Conservation (phyloP, 2,329 filamentous ascomycete species). For the Paraphoma chrysanthemicola region DNA sequence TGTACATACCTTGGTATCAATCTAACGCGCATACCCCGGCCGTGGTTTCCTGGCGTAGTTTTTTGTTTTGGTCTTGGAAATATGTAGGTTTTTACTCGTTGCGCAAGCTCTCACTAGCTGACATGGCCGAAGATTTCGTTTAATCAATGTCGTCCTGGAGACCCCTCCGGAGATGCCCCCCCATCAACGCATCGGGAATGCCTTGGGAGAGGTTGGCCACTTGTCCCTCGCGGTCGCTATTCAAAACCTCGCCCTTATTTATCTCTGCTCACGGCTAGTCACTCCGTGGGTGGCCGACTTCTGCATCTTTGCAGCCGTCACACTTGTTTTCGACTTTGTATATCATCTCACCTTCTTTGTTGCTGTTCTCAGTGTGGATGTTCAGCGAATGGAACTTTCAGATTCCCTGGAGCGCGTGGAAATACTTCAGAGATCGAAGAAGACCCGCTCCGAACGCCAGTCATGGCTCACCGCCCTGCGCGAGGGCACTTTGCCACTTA, state of each 20-base stretch:
- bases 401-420: conserved; percentile 67
- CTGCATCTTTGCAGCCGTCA: conserved; percentile 77
- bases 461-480: conserved; percentile 69
- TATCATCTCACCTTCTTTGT: conserved; percentile 82
- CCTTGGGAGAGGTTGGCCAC: conserved; percentile 75
- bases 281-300: conserved; percentile 76
- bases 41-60: conserved; percentile 78
- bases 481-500: conserved; percentile 70
- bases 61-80: conserved; percentile 80
- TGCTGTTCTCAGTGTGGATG: conserved; percentile 79
- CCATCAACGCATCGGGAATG: conserved; percentile 73
- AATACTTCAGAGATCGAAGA: conserved; percentile 49
- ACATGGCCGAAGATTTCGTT: conserved; percentile 61
- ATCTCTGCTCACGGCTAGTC: conserved; percentile 69
- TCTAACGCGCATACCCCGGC: conserved; percentile 75
- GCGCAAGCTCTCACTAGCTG: conserved; percentile 6
- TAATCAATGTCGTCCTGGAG: conserved; percentile 79
- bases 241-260: conserved; percentile 73
- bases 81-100: conserved; percentile 53
- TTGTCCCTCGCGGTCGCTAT: conserved; percentile 71
- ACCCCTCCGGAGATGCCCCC: conserved; percentile 74
- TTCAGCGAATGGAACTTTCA: conserved; percentile 75
- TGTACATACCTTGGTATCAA: conserved; percentile 79
- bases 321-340: conserved; percentile 77
- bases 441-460: conserved; percentile 54